Conservation (phyloP, 2,329 filamentous ascomycete species). For the Arthroderma uncinatum region DNA sequence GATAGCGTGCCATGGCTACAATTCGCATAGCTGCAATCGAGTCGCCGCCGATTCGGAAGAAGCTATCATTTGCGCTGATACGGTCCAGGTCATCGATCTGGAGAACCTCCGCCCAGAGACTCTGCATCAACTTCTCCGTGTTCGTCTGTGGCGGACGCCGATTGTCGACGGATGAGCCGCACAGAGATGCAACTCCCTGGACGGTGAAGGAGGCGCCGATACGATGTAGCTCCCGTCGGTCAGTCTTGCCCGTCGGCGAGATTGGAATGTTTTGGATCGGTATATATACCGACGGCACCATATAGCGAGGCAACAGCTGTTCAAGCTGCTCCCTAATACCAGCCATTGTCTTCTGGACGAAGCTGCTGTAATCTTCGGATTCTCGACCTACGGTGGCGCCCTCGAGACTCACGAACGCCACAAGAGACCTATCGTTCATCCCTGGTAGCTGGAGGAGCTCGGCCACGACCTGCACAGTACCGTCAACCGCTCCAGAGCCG, state of each 20-base stretch:
- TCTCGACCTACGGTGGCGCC: not conserved
- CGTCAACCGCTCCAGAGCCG: not conserved
- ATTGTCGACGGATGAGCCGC: not conserved
- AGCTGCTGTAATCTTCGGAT: not conserved
- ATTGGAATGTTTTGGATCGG: not conserved
- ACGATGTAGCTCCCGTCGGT: not conserved
- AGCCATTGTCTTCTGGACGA: not conserved
- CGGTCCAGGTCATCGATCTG: not conserved
- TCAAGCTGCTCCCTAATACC: constrained; percentile 14
- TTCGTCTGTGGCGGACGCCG: not conserved
- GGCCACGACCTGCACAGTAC: not conserved
- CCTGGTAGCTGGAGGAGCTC: not conserved
- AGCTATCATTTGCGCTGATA: constrained; percentile 3
- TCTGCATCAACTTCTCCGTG: not conserved
- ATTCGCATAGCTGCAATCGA: constrained; percentile 29
- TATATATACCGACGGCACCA: constrained; percentile 16
- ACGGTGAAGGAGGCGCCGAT: constrained; percentile 2
- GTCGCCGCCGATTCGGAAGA: constrained; percentile 23
- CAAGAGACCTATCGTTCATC: not conserved
- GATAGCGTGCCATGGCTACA: not conserved
- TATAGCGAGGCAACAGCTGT: constrained; percentile 20
- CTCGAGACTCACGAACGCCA: not conserved
- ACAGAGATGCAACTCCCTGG: not conserved
- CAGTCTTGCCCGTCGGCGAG: not conserved
- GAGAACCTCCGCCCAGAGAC: not conserved